These are phyloP conservation scores for Amphichorda felina DNA, from an alignment of 2,329 filamentous ascomycete genomes.

Conservation along the genomic window DNA sequence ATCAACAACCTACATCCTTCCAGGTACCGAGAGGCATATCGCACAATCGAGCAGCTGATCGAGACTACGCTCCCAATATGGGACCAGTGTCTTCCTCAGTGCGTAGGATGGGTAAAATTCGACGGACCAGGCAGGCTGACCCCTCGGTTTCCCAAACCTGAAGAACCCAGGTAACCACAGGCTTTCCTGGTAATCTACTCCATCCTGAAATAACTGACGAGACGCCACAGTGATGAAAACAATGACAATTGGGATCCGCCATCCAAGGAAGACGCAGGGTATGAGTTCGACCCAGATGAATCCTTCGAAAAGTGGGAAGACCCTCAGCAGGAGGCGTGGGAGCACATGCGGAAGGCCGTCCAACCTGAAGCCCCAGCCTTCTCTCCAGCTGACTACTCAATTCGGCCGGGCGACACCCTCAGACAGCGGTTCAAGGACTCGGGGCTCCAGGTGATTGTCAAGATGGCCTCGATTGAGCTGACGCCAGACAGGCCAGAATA, in stretches of 20 bases:
- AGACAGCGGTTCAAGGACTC: slow-evolving; percentile 5
- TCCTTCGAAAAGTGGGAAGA: no score
- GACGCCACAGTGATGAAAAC: no score
- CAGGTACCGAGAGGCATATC: slow-evolving; percentile 15
- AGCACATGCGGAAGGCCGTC: no score
- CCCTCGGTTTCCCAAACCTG: neutral
- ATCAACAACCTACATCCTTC: slow-evolving; percentile 33
- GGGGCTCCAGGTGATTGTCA: slow-evolving; percentile 48
- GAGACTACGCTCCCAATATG: slow-evolving; percentile 25
- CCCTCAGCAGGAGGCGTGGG: no score
- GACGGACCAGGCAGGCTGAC: neutral
- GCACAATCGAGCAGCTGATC: slow-evolving; percentile 22
- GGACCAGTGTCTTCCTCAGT: slow-evolving; percentile 15
- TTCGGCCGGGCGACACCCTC: slow-evolving; percentile 1
- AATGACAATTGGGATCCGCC: no score
- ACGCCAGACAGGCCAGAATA: slow-evolving; percentile 38
- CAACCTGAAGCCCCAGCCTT: neutral
- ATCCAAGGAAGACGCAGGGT: no score
- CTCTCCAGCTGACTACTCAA: slow-evolving; percentile 23
- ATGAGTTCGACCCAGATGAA: no score
- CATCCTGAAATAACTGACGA: no score
- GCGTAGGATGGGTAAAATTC: neutral
- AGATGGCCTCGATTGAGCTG: slow-evolving; percentile 47
- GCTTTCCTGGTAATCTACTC: no score
- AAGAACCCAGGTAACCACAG: neutral